Conservation (phyloP, 495 filamentous ascomycete genomes). For the Trichoderma reesei region DNA sequence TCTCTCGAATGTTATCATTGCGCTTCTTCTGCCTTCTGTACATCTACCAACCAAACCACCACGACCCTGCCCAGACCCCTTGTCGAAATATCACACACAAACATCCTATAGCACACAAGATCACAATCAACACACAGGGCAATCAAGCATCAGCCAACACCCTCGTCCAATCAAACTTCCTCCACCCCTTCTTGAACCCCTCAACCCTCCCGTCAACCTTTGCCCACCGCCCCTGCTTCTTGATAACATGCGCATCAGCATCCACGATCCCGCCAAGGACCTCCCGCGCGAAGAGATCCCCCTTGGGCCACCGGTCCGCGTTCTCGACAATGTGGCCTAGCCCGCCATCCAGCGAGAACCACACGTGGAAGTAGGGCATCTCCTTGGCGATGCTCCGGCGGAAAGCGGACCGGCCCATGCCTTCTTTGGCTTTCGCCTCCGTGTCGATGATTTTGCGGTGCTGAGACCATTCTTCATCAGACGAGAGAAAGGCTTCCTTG, state of each 20-base stretch:
- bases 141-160: conserved; percentile 40
- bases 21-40: no score
- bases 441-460: conserved; percentile 93
- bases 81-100: no score
- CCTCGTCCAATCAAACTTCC: conserved; percentile 92
- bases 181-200: conserved; percentile 75
- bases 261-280: conserved; percentile 92
- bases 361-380: conserved; percentile 98
- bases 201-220: conserved; percentile 53
- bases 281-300: conserved; percentile 89
- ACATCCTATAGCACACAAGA: no score
- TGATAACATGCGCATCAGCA: conserved; percentile 70
- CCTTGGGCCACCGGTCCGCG: conserved; percentile 73
- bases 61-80: no score
- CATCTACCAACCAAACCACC: no score
- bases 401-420: conserved; percentile 74
- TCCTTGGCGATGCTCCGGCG: conserved; percentile 78
- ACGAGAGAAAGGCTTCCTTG: conserved; percentile 78
- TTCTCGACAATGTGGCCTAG: conserved; percentile 92
- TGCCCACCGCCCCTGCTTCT: conserved; percentile 85
- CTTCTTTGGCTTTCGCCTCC: conserved; percentile 51
- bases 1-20: no score
- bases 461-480: conserved; percentile 90
- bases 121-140: no score
- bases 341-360: conserved; percentile 88